Base-by-base conservation (phyloP, 1,139 yeast genomes). In the Candida sp. region DNA sequence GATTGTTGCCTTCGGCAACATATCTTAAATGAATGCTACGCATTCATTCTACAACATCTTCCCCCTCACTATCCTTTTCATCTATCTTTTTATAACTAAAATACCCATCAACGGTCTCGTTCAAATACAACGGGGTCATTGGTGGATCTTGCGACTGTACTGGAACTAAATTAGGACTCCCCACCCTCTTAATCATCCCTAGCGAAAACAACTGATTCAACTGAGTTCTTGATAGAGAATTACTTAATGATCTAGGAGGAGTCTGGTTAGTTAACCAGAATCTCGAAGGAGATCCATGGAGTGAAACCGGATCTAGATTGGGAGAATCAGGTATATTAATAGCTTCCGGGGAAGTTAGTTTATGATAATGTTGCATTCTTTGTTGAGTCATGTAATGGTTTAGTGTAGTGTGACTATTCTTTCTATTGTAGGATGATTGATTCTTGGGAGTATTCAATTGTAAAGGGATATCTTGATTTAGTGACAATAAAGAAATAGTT, bases 221-320 rank as follows among this genome's bases (percentile, higher is more conserved):
- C 21, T 55, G 63, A 21, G 51, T 49, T 27, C 58, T 50, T 45
- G 33, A 40, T 15, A 34, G 21, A 4, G 68, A 60, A 39, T 51
- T 53, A n/a, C 55, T 54, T 23, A 61, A 43, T 2, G 68, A 59
- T 33, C 63, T 49, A 5, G 84, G 82, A 1, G 83, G 83, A 0
- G 82, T 76, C 44, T 75, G 77, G 21, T 76, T 70, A 19, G 74
- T 66, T 36, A 79, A 60, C 73, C 80, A 75, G 49, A 79, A 77
- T 40, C 79, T 58, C 5, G 82, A 77, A 1, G 84, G 84, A 3
- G 82, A 77, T 1, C 79, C 81, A 3, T 77, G 77, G 19, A 79
- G 43, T 3, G 82, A 77, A 0, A 75, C 68, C 2, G 84, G 83
- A 43, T 68, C 74, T 45, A 79, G 60, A 46, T 65, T 68, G 1